Percentiles rank a stretch among this genome's conserved stretches.
These are phyloP conservation scores for Selaginella tamariscina DNA, from an alignment of 75 land plant genomes.

Conservation along the genomic window DNA sequence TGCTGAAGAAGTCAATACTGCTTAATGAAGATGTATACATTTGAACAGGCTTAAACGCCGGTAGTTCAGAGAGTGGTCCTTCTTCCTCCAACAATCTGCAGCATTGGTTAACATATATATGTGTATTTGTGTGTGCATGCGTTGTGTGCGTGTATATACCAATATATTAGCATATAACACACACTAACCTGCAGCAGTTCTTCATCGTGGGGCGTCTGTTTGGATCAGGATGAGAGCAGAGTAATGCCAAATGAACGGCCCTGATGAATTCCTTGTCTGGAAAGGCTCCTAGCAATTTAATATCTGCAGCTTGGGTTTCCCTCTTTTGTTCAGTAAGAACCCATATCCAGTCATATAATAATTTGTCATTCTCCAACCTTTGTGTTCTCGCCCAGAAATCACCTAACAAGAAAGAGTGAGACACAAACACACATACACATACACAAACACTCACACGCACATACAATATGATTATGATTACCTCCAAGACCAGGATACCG, in stretches of 20 bases:
- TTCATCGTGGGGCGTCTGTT: neutral
- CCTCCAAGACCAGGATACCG: neutral
- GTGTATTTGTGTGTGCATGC: too few species aligned
- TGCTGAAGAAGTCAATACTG: too few species aligned
- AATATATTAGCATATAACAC: too few species aligned
- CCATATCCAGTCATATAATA: neutral
- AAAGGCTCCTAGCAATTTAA: neutral
- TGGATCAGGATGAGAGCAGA: neutral
- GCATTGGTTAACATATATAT: too few species aligned
- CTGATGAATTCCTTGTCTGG: neutral
- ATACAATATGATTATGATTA: neutral
- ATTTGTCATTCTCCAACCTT: neutral
- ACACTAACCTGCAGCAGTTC: neutral
- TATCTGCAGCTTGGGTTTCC: neutral
- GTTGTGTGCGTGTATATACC: too few species aligned
- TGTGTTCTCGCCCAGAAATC: neutral
- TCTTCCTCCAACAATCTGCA: too few species aligned
- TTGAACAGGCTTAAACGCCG: too few species aligned
- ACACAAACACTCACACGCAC: too few species aligned
- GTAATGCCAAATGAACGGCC: neutral
- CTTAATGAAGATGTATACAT: too few species aligned
- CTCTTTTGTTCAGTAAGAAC: neutral
- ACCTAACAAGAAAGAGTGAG: too few species aligned
- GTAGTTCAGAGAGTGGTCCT: too few species aligned
- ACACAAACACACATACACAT: too few species aligned